A percentile compares a stretch with the other conserved stretches of the same genome.
phyloP scores from a whole-genome alignment of 1,284 basidiomycete species.

The Cutaneotrichosporon dermatis region DNA sequence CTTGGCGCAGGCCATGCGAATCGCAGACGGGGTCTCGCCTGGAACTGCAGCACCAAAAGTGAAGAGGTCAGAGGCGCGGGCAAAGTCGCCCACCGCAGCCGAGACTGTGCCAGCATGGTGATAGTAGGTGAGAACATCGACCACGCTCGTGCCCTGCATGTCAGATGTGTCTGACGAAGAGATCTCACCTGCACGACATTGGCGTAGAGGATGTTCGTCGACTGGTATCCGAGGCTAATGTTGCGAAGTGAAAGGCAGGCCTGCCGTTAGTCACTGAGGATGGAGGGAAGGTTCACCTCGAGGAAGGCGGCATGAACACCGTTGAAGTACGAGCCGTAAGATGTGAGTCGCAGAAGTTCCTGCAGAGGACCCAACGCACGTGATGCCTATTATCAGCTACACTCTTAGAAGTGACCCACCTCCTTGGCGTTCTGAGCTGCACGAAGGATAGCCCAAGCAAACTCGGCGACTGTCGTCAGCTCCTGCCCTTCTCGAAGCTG shows the following conservation, averaged over 20 bases:
- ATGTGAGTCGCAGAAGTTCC: conserved; percentile 14
- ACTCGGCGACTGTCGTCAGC: conserved; percentile 23
- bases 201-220: conserved; percentile 12
- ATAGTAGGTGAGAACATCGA: conserved; percentile 42
- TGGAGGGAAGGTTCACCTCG: conserved; percentile 24
- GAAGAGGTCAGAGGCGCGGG: conserved; percentile 31
- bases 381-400: conserved; percentile 5
- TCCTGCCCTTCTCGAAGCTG: neutral
- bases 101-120: conserved; percentile 41
- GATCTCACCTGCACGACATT: conserved; percentile 27
- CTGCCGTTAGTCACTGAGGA: conserved; percentile 9
- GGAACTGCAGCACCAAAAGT: conserved; percentile 31
- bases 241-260: conserved; percentile 12
- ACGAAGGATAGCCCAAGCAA: conserved; percentile 35
- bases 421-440: conserved; percentile 26
- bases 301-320: conserved; percentile 35
- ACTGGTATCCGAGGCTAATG: neutral
- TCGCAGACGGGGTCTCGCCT: conserved; percentile 32
- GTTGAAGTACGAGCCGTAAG: conserved; percentile 18
- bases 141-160: conserved; percentile 23
- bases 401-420: conserved; percentile 10
- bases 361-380: conserved; percentile 19
- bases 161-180: neutral
- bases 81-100: conserved; percentile 25
- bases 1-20: conserved; percentile 39